Evolutionary conservation across 2,329 filamentous ascomycete genomes (phyloP).

Genomic region (Talaromyces piceae): DNA sequence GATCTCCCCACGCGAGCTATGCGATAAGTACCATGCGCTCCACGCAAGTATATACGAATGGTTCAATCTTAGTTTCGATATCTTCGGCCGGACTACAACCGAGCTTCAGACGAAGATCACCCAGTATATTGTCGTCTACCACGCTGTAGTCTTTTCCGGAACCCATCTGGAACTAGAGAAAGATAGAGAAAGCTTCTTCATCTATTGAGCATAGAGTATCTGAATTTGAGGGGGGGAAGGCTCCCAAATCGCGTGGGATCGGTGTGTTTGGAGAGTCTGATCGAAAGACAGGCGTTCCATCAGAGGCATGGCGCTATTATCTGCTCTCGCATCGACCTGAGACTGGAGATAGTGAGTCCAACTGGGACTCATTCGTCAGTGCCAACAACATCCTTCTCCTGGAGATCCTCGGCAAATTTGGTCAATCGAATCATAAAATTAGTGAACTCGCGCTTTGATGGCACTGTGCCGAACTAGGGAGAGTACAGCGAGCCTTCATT

Average conservation of each 20-base stretch:
- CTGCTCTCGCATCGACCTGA: constrained; percentile 45
- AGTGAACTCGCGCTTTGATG: constrained; percentile 44
- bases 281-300: constrained; percentile 44
- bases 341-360: constrained; percentile 45
- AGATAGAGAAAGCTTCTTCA: constrained; percentile 49
- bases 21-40: constrained; percentile 46
- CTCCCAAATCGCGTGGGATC: constrained; percentile 44
- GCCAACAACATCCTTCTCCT: constrained; percentile 48
- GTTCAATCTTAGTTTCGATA: constrained; percentile 49
- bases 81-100: constrained; percentile 47
- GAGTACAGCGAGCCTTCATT: constrained; percentile 32
- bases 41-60: constrained; percentile 48
- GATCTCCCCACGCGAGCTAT: constrained; percentile 43
- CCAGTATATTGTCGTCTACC: constrained; percentile 49
- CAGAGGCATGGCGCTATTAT: constrained; percentile 48
- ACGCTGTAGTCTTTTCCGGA: constrained; percentile 46
- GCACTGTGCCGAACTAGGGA: constrained; percentile 42
- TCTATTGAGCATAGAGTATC: constrained; percentile 44
- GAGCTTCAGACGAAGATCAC: constrained; percentile 47
- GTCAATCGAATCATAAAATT: constrained; percentile 48
- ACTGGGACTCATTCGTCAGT: constrained; percentile 46
- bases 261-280: constrained; percentile 47
- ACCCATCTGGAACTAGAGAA: constrained; percentile 46
- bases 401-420: constrained; percentile 48
- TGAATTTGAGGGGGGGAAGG: constrained; percentile 40